A percentile compares a stretch with the other conserved stretches of the same genome.
These are phyloP conservation scores for Sindora glabra DNA, from an alignment of 306 rosid genomes.

Conservation along the genomic window DNA sequence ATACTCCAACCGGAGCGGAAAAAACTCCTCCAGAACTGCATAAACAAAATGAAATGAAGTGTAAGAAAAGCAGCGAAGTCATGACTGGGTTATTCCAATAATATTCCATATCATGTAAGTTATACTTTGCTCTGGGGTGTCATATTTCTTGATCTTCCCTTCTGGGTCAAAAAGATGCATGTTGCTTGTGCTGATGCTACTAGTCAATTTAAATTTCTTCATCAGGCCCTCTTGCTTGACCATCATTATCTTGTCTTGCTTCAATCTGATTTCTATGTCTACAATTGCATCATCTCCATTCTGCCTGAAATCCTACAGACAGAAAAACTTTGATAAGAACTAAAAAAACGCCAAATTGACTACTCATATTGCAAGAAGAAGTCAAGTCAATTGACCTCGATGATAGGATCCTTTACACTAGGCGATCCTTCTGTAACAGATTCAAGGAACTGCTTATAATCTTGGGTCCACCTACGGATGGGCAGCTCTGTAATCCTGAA, in stretches of 20 bases:
- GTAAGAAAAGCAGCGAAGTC: not conserved
- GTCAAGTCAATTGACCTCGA: constrained; percentile 41
- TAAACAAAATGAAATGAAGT: not conserved
- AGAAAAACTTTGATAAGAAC: not conserved
- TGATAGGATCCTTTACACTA: constrained; percentile 75
- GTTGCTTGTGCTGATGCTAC: constrained; percentile 59
- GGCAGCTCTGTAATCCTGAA: constrained; percentile 73
- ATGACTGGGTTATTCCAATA: not conserved
- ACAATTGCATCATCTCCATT: constrained; percentile 76
- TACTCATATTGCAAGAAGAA: not conserved
- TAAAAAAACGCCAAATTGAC: not conserved
- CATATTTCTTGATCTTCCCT: constrained; percentile 78
- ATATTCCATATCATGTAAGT: not conserved
- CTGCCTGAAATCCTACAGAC: constrained; percentile 67
- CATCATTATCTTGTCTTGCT: constrained; percentile 39
- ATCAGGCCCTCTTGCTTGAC: constrained; percentile 72
- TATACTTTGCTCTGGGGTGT: constrained; percentile 79
- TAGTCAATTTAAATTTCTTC: constrained; percentile 70
- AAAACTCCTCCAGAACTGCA: constrained; percentile 89
- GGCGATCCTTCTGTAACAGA: constrained; percentile 53
- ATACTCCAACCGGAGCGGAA: constrained; percentile 57
- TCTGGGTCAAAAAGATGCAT: constrained; percentile 86
- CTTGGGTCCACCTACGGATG: constrained; percentile 87
- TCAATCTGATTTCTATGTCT: constrained; percentile 54
- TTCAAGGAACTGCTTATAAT: constrained; percentile 79